phyloP scores from a whole-genome alignment of 495 filamentous ascomycete species.

The Daldinia decipiens region DNA sequence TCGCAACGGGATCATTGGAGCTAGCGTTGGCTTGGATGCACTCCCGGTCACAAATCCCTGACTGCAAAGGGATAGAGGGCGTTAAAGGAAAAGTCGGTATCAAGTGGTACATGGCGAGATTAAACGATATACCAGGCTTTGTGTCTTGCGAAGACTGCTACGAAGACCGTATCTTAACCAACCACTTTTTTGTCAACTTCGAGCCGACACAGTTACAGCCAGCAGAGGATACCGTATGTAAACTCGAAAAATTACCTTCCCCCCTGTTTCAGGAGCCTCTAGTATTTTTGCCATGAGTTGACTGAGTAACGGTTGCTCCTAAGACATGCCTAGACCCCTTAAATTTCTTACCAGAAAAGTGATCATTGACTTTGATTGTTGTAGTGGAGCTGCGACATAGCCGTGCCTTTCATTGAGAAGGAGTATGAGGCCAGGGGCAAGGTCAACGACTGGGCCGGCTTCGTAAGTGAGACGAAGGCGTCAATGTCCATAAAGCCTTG shows the following conservation, averaged over 20 bases:
- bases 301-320: neutral
- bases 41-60: slow-evolving; percentile 22
- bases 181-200: slow-evolving; percentile 44
- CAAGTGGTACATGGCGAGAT: slow-evolving; percentile 31
- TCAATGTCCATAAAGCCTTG: slow-evolving; percentile 42
- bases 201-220: slow-evolving; percentile 39
- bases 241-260: neutral
- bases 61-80: slow-evolving; percentile 43
- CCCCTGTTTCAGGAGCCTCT: neutral
- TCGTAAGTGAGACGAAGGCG: slow-evolving; percentile 34
- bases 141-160: slow-evolving; percentile 52
- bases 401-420: slow-evolving; percentile 45
- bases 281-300: neutral
- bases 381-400: slow-evolving; percentile 50
- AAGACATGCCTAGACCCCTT: neutral
- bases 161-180: slow-evolving; percentile 49
- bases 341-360: neutral
- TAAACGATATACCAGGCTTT: slow-evolving; percentile 44
- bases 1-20: neutral
- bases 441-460: slow-evolving; percentile 48
- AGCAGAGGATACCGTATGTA: slow-evolving; percentile 31
- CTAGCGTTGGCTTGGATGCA: slow-evolving; percentile 29
- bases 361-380: neutral
- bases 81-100: slow-evolving; percentile 27
- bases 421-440: slow-evolving; percentile 44